Conservation (phyloP, 306 rosid genomes). For the Quercus glauca region DNA sequence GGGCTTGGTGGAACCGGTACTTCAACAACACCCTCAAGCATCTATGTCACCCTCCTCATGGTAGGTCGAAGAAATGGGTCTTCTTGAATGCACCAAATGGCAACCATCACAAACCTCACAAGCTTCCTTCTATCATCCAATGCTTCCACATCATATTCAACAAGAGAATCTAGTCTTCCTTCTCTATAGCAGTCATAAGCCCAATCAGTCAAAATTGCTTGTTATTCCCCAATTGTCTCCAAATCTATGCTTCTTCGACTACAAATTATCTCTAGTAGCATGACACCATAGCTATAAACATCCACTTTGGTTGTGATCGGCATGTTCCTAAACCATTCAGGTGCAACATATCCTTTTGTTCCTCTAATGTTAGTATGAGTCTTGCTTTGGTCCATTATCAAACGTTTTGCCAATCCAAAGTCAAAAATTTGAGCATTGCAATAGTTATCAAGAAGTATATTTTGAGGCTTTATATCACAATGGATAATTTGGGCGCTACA, state of each 20-base stretch:
- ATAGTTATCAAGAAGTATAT: constrained; percentile 26
- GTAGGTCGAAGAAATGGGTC: constrained; percentile 27
- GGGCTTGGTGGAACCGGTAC: constrained; percentile 32
- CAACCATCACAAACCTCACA: constrained; percentile 31
- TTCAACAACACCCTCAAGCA: constrained; percentile 42
- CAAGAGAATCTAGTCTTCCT: constrained; percentile 6
- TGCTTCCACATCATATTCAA: constrained; percentile 12
- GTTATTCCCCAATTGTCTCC: background rate
- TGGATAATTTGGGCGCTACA: constrained; percentile 24
- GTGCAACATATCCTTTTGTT: constrained; percentile 35
- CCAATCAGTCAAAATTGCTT: constrained; percentile 19
- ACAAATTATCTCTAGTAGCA: constrained; percentile 24
- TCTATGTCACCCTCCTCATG: constrained; percentile 25
- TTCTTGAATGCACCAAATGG: constrained; percentile 35
- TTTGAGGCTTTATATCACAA: constrained; percentile 38
- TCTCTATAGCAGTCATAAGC: constrained; percentile 14
- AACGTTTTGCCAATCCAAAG: constrained; percentile 31
- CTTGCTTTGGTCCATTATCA: constrained; percentile 8
- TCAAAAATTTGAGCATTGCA: constrained; percentile 18
- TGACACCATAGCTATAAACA: constrained; percentile 29
- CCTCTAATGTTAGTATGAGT: constrained; percentile 3
- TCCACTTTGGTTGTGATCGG: constrained; percentile 24
- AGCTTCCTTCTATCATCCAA: constrained; percentile 3
- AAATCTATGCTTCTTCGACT: constrained; percentile 13
- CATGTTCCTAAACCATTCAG: constrained; percentile 23